phyloP scores from a whole-genome alignment of 2,329 filamentous ascomycete genomes.

The Tolypocladium pustulatum region DNA sequence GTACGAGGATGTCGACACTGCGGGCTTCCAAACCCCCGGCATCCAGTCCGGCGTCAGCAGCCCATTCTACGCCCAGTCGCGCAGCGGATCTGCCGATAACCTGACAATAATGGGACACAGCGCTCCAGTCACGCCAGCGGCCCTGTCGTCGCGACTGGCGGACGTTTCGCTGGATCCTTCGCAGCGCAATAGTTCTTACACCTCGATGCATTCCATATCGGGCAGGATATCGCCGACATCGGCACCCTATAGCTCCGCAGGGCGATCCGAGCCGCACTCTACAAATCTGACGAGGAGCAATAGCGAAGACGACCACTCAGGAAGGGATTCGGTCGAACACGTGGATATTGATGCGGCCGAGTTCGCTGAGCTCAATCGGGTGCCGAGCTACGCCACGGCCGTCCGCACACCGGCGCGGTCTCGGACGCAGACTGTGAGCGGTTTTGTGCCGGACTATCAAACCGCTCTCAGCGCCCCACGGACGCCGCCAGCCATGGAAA shows the following conservation, averaged over 20 bases:
- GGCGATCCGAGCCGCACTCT: conserved; percentile 32
- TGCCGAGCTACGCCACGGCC: conserved; percentile 69
- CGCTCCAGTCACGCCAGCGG: conserved; percentile 32
- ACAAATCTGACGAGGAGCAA: conserved; percentile 41
- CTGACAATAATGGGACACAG: conserved; percentile 40
- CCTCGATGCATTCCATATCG: conserved; percentile 30
- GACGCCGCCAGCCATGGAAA: conserved; percentile 30
- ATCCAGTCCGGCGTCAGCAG: conserved; percentile 67
- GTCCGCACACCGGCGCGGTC: conserved; percentile 53
- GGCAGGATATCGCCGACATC: conserved; percentile 33
- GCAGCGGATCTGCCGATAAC: conserved; percentile 73
- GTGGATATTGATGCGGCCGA: conserved; percentile 47
- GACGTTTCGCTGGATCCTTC: conserved; percentile 48
- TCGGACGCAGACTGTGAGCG: conserved; percentile 35
- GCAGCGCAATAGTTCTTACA: conserved; percentile 34
- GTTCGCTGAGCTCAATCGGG: conserved; percentile 56
- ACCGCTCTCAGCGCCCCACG: conserved; percentile 45
- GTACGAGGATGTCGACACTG: conserved; percentile 76
- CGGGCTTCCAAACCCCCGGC: conserved; percentile 68
- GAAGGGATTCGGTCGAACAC: conserved; percentile 45
- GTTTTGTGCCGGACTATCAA: conserved; percentile 55
- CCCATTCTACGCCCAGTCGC: conserved; percentile 62
- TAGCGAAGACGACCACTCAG: conserved; percentile 40
- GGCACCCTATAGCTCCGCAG: conserved; percentile 20
- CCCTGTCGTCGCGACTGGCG: conserved; percentile 56